Evolutionary conservation across 164 flowering plant genomes (phyloP), one percentile per base, ranked within the genome.

Genomic region (Nymphaea thermarum): DNA sequence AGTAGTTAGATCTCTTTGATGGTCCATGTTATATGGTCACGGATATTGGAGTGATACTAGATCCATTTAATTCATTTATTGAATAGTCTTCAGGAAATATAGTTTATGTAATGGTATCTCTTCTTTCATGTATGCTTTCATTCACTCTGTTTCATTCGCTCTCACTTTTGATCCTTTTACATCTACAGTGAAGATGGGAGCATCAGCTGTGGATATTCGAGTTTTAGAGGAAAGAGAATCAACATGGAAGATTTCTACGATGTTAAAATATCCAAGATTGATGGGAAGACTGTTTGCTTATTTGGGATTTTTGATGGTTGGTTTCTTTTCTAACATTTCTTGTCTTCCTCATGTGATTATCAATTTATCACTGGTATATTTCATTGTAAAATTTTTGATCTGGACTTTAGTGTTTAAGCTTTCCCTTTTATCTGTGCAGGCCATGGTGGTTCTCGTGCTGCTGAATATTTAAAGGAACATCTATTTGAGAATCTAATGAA

Each of bases 381-480:
- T 51, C 57, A 8, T 51, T 1, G 12, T 51, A 10, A 62, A 17
- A 17, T 62, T 62, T 62, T 62, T 25, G 17, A 17, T 62, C 64
- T 62, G 64, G 64, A 62, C 3, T 17, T 62, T 62, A 17, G 42
- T 8, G 7, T 11, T 62, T 62, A 17, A 17, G 36, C 16, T 62
- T 12, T 62, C 18, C 3, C 64, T 17, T 17, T 62, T 72, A 43
- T 70, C 65, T 10, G 66, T 65, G 36, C 82, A 92, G 99, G 99
- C 71, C 99, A 94, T 80, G 99, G 99, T 71, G 99, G 99, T 77
- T 85, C 96, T n/a, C 96, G 92, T 62, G 97, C 98, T 68, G 93
- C 98, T 43, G 96, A 91, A 77, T 94, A 74, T 81, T 76, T 94
- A 77, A 91, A 88, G 84, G 84, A 86, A 51, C 85, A 87, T 76